phyloP scores from a whole-genome alignment of 1,284 basidiomycete species.

The Rhodotorula sp. region DNA sequence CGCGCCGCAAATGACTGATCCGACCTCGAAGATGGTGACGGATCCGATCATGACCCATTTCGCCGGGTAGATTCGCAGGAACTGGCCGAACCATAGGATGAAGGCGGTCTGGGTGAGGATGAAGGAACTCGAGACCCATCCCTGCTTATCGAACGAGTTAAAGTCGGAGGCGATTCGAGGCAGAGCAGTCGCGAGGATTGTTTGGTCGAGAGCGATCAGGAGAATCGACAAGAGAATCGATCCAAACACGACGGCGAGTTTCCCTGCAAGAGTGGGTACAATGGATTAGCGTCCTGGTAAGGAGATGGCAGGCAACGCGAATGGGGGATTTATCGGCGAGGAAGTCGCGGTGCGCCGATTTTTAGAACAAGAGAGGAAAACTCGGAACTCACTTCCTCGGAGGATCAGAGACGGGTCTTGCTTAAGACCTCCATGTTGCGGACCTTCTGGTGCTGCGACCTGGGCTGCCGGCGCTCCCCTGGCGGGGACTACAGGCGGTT shows the following conservation, averaged over 20 bases:
- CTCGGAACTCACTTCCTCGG: background rate
- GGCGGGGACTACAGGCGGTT: background rate
- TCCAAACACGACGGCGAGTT: conserved; percentile 39
- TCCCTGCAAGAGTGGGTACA: conserved; percentile 2
- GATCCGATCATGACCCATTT: conserved; percentile 52
- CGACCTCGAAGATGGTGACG: conserved; percentile 56
- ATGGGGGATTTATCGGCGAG: too few relatives aligned
- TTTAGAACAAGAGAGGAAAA: background rate
- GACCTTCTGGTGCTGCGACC: background rate
- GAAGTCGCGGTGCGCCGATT: too few relatives aligned
- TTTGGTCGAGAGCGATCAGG: conserved; percentile 46
- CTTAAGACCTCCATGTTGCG: background rate
- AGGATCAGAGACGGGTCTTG: conserved; percentile 7
- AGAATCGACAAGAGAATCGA: conserved; percentile 38
- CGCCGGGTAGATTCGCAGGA: conserved; percentile 47
- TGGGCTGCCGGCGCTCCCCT: background rate
- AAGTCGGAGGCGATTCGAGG: conserved; percentile 53
- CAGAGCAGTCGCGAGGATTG: conserved; percentile 53
- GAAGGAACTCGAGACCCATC: conserved; percentile 53
- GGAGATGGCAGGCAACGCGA: background rate
- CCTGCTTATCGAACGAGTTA: conserved; percentile 52
- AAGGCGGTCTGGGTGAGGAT: conserved; percentile 52
- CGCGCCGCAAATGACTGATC: conserved; percentile 56
- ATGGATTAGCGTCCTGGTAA: background rate
- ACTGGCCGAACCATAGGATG: conserved; percentile 52